phyloP scores from a whole-genome alignment of 495 filamentous ascomycete genomes.

The Neurospora terricola region DNA sequence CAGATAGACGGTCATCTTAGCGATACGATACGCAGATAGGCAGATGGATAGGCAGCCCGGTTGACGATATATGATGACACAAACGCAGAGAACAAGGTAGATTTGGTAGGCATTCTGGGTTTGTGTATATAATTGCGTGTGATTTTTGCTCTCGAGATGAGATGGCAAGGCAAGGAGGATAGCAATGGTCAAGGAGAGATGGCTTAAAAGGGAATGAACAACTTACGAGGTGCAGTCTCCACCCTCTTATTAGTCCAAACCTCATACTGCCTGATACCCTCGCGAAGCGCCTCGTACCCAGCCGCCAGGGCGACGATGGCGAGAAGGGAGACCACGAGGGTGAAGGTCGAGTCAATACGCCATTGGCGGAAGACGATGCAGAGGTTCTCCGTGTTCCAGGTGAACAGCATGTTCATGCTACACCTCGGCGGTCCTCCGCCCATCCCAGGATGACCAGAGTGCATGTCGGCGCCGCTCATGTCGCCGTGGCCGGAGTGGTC shows the following conservation, averaged over 20 bases:
- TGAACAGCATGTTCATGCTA: slow-evolving; percentile 97
- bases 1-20: slow-evolving; percentile 6
- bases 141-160: background rate
- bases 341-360: slow-evolving; percentile 63
- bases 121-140: background rate
- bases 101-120: background rate
- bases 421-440: slow-evolving; percentile 35
- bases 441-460: slow-evolving; percentile 19
- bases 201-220: too few species aligned
- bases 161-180: background rate
- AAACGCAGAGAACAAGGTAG: background rate
- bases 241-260: slow-evolving; percentile 41
- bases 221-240: slow-evolving; percentile 48
- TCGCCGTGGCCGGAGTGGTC: slow-evolving; percentile 43
- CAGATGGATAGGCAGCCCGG: too few species aligned
- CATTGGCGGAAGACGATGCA: slow-evolving; percentile 92
- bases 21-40: background rate
- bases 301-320: slow-evolving; percentile 74
- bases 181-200: background rate
- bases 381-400: slow-evolving; percentile 82
- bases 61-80: background rate
- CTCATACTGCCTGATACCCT: slow-evolving; percentile 68
- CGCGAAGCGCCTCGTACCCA: slow-evolving; percentile 83
- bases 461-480: slow-evolving; percentile 29
- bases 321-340: slow-evolving; percentile 70